phyloP scores from a whole-genome alignment of 257 asterid genomes.

The Solanum paucissectum region DNA sequence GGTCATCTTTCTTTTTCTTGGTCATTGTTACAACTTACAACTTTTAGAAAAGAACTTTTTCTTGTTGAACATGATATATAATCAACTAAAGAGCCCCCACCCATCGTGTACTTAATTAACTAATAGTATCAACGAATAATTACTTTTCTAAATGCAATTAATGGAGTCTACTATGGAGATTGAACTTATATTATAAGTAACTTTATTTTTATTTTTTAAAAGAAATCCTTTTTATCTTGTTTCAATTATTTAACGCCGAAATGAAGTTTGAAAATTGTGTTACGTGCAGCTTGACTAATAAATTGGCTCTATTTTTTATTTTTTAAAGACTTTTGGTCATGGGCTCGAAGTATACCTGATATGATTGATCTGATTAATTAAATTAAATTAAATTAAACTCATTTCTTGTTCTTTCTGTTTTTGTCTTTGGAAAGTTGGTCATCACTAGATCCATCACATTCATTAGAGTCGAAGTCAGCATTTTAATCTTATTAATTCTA shows the following conservation, averaged over 20 bases:
- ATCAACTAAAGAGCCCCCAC: background rate
- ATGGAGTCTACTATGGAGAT: background rate
- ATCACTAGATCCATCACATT: background rate
- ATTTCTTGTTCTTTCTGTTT: background rate
- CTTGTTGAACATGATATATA: background rate
- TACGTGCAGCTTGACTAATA: constrained; percentile 14
- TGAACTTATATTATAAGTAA: background rate
- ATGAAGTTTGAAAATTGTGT: constrained; percentile 3
- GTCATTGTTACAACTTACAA: background rate
- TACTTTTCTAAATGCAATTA: background rate
- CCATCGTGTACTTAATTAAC: background rate
- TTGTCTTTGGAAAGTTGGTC: background rate
- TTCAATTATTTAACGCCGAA: constrained; percentile 8
- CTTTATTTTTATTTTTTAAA: background rate
- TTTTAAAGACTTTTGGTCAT: background rate
- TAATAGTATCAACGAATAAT: background rate
- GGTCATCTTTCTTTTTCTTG: background rate
- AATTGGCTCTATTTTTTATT: background rate
- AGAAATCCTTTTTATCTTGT: background rate
- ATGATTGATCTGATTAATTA: background rate
- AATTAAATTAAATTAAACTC: background rate
- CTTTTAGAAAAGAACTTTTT: background rate
- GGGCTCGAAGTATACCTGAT: constrained; percentile 21
- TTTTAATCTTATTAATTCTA: too few species aligned
- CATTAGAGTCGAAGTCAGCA: background rate